Evolutionary conservation across 352 stramenopile genomes (phyloP).

Genomic region (Phytophthora boehmeriae): DNA sequence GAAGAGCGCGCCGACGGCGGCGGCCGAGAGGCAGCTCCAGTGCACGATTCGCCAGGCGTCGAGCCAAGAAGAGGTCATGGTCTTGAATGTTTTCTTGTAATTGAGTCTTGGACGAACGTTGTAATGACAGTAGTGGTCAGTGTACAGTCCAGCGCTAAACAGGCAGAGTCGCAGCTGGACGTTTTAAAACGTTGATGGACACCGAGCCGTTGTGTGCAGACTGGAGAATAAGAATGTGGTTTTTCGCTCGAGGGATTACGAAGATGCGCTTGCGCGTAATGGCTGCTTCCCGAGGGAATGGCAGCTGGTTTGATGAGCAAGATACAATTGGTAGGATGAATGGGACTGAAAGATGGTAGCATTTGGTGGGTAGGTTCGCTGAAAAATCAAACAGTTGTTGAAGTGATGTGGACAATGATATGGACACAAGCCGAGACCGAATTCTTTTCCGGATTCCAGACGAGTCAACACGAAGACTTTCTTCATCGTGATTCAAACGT

Average conservation of each 20-base stretch:
- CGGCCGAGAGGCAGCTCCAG: constrained; percentile 50
- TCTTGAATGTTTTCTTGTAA: background rate
- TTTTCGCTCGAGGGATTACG: background rate
- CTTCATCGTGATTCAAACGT: too few species aligned
- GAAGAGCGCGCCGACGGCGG: constrained; percentile 49
- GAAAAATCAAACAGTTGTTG: background rate
- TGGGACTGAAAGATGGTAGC: background rate
- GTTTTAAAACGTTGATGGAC: background rate
- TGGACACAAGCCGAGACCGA: background rate
- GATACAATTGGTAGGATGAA: background rate
- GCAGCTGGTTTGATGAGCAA: too few species aligned
- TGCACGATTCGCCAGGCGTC: constrained; percentile 51
- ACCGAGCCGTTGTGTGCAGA: background rate
- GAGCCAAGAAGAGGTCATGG: constrained; percentile 39
- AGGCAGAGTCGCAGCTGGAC: background rate
- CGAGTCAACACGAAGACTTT: too few species aligned
- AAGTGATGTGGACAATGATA: background rate
- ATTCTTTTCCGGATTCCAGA: background rate
- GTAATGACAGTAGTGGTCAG: background rate
- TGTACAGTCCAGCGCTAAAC: background rate
- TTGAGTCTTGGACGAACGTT: background rate
- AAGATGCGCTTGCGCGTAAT: background rate
- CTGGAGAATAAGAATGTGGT: background rate
- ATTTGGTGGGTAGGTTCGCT: background rate
- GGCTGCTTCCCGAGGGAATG: too few species aligned